These are phyloP conservation scores for Mycena leptocephala DNA, from an alignment of 768 basidiomycete species.

Conservation along the genomic window DNA sequence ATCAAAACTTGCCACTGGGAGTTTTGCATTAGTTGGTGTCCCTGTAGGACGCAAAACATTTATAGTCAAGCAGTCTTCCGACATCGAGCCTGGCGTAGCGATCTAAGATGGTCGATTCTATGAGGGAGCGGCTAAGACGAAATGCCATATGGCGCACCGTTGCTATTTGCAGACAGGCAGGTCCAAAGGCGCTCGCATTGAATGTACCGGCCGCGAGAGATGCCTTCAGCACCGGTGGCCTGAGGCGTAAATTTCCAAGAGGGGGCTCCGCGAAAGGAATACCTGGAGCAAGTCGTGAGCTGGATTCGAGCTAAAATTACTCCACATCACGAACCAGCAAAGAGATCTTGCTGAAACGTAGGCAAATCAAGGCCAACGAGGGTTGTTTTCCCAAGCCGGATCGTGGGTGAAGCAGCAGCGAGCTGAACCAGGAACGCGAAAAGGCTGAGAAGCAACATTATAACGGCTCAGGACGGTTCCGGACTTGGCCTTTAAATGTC, in stretches of 20 bases:
- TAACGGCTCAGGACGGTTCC: no score
- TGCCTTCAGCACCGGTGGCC: neutral
- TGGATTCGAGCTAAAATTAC: neutral
- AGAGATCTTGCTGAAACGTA: neutral
- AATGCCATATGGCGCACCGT: no score
- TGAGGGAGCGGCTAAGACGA: no score
- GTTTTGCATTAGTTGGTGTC: neutral
- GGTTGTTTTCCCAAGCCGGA: neutral
- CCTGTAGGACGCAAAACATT: neutral
- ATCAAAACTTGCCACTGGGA: neutral
- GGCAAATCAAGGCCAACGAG: neutral
- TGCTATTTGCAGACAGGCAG: neutral
- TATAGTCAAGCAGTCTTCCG: slow-evolving; percentile 10
- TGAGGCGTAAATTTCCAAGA: neutral
- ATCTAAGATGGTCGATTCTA: no score
- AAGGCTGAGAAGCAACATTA: no score
- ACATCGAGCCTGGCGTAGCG: neutral
- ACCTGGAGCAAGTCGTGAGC: neutral
- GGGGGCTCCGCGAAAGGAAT: neutral
- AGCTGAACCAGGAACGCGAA: no score
- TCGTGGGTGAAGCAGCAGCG: neutral
- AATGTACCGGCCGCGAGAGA: neutral
- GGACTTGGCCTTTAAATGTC: no score
- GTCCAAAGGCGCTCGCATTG: neutral
- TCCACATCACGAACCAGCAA: neutral